A percentile compares a stretch with the other conserved stretches of the same genome.
These are phyloP conservation scores for Eucalyptus polyanthemos DNA, from an alignment of 345 rosid genomes.

Conservation along the genomic window DNA sequence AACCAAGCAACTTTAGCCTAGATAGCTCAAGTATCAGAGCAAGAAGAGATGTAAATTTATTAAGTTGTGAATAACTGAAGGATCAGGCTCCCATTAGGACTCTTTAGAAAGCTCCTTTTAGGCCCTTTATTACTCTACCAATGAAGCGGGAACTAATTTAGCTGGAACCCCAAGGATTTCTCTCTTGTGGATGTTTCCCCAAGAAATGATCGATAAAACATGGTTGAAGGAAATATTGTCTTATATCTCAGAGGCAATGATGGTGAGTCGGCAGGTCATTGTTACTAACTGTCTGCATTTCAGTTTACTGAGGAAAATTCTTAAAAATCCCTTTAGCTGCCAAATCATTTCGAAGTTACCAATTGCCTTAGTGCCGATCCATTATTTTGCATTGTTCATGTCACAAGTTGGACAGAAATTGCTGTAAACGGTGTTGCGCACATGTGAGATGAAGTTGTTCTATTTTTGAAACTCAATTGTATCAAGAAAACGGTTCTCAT, in stretches of 20 bases:
- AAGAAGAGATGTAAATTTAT: neutral
- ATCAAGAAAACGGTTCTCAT: neutral
- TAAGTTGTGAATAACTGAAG: neutral
- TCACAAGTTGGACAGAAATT: neutral
- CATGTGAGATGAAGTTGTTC: no score
- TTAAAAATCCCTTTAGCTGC: neutral
- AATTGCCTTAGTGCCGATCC: neutral
- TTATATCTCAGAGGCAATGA: neutral
- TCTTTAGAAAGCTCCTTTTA: neutral
- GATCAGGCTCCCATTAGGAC: neutral
- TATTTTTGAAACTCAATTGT: neutral
- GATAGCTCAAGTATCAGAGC: neutral
- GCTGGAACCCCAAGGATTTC: neutral
- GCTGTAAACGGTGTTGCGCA: neutral
- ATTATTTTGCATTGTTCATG: neutral
- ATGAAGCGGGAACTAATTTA: no score
- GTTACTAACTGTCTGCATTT: neutral
- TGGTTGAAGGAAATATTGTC: neutral
- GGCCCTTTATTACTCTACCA: neutral
- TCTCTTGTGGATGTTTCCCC: neutral
- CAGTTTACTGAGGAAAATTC: neutral
- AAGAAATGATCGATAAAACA: neutral
- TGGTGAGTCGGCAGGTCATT: neutral
- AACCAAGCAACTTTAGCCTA: neutral
- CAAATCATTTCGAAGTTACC: neutral